Base-by-base conservation (phyloP, 2,329 filamentous ascomycete species). In the Colletotrichum chrysophilum region DNA sequence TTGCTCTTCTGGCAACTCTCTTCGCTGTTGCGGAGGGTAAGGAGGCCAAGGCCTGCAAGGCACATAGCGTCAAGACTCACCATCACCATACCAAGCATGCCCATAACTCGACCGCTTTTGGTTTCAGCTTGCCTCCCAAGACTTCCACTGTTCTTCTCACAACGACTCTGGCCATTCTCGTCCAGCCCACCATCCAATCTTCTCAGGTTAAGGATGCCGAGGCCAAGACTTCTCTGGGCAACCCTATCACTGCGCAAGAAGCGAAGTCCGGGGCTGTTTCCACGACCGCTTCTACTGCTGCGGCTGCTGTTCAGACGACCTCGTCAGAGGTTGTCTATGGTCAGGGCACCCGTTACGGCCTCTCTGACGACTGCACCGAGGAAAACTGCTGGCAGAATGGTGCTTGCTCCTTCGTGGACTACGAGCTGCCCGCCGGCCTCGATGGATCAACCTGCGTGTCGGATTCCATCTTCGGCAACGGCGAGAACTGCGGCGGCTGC, bases 251-350 rank as follows among this genome's bases (percentile, higher is more conserved):
- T 2, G 43, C 43, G 18, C 43, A 48, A 48, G 43, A 13, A 48
- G 43, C n/a, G n/a, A 13, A 21, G 18, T 48, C 43, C n/a, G n/a
- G 3, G n/a, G 18, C 43, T 21, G 18, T 21, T 48, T 13, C n/a
- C 0, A 21, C 18, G 0, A n/a, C 43, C 9, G 5, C 10, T n/a
- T 48, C n/a, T 48, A 48, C 43, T 21, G 5, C 43, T 0, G 43
- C 43, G n/a, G 3, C 10, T 48, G 43, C 43, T 21, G 43, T 48
- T 48, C 43, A 48, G 38, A 48, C 38, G 3, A 2, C 34, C 1
- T 36, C 13, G 13, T 14, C 13, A 0, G 34, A 36, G 34, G 2
- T 3, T 34, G n/a, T n/a, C n/a, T n/a, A n/a, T n/a, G n/a, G n/a
- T n/a, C n/a, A n/a, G n/a, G n/a, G n/a, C n/a, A 48, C 43, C 0